Evolutionary conservation across 176 grass and related monocot species (phyloP).

Genomic region (Oryza nivara): DNA sequence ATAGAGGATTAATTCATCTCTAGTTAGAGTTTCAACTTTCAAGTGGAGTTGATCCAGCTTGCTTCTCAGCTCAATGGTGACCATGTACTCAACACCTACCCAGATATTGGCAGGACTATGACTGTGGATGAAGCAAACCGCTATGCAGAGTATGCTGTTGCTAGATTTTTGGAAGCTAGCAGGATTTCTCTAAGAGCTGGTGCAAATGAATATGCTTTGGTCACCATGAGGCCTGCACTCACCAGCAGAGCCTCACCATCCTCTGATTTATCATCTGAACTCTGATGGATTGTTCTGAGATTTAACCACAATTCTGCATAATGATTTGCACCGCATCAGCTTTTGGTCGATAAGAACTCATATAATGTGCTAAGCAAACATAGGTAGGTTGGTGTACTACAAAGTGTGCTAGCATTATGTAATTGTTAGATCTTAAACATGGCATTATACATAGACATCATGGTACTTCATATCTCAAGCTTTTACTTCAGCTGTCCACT

Average conservation of each 20-base stretch:
- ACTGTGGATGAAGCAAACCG: conserved; percentile 78
- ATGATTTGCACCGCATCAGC: not conserved
- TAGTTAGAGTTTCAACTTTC: conserved; percentile 97
- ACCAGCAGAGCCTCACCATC: conserved; percentile 69
- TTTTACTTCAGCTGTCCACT: not conserved
- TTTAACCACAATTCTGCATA: not conserved
- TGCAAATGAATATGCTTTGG: conserved; percentile 86
- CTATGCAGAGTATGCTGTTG: conserved; percentile 92
- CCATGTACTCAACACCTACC: conserved; percentile 93
- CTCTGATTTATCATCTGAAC: conserved; percentile 60
- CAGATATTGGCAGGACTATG: conserved; percentile 93
- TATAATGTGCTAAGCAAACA: not conserved
- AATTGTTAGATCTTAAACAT: conserved; percentile 29
- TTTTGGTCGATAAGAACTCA: not conserved
- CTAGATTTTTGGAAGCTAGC: conserved; percentile 93
- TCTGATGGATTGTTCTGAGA: conserved; percentile 23
- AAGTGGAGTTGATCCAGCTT: conserved; percentile 97
- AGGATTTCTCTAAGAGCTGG: conserved; percentile 81
- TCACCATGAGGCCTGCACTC: conserved; percentile 93
- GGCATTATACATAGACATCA: conserved; percentile 48
- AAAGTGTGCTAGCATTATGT: conserved; percentile 6
- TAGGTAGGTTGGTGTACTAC: not conserved
- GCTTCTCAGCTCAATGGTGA: conserved; percentile 92
- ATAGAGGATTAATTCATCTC: conserved; percentile 64
- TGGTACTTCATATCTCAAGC: conserved; percentile 36